phyloP scores from a whole-genome alignment of 192 early-diverging fungal species.

The Funneliformis geosporum region DNA sequence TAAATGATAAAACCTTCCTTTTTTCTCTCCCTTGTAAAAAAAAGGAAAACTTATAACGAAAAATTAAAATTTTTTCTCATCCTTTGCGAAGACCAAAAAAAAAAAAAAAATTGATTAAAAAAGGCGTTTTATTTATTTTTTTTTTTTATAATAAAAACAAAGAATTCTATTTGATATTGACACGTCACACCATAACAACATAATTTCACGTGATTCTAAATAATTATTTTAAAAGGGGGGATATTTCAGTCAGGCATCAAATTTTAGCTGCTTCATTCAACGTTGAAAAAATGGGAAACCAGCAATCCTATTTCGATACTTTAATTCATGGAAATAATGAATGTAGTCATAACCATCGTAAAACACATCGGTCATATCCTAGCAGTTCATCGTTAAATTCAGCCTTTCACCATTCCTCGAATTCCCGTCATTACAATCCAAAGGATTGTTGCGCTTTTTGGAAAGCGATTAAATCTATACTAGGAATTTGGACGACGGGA shows the following conservation, averaged over 20 bases:
- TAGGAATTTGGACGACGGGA: conserved; percentile 9
- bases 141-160: neutral
- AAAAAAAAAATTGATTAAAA: too few relatives aligned
- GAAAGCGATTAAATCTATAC: neutral
- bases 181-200: neutral
- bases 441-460: neutral
- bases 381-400: neutral
- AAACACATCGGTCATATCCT: neutral
- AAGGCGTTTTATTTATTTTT: neutral
- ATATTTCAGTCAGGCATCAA: neutral
- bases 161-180: neutral
- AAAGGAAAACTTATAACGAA: too few relatives aligned
- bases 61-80: too few relatives aligned
- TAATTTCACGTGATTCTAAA: neutral
- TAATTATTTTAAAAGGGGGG: too few relatives aligned
- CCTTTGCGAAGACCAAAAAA: too few relatives aligned
- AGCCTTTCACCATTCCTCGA: neutral
- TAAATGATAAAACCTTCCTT: too few relatives aligned
- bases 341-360: neutral
- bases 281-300: neutral
- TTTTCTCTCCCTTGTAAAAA: too few relatives aligned
- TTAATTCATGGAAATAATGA: neutral
- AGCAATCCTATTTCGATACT: neutral
- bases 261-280: neutral
- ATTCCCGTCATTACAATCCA: neutral